These are phyloP conservation scores for Taiozyma sp. DNA, from an alignment of 1,139 yeast genomes.

Conservation along the genomic window DNA sequence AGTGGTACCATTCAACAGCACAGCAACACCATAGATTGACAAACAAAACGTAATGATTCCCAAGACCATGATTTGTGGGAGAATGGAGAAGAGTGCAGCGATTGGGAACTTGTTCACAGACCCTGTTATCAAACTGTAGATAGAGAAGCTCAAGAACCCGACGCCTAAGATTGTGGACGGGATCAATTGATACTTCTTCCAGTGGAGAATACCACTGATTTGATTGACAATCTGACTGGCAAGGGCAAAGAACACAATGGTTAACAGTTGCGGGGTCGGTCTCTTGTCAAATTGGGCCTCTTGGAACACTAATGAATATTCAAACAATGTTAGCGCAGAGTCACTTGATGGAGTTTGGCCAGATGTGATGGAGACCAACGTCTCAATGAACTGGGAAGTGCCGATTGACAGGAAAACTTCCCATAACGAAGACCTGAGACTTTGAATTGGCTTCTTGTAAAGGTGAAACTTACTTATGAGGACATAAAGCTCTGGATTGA, in stretches of 20 bases:
- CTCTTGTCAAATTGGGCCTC: conserved; percentile 50
- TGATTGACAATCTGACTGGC: conserved; percentile 54
- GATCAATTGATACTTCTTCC: conserved; percentile 49
- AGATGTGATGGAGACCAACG: conserved; percentile 55
- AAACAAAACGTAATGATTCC: conserved; percentile 44
- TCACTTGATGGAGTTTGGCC: conserved; percentile 59
- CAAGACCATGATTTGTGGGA: conserved; percentile 57
- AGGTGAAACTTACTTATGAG: not conserved
- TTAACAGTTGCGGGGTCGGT: conserved; percentile 50
- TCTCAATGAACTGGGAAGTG: conserved; percentile 62
- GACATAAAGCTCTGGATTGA: not conserved
- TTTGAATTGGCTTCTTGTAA: not conserved
- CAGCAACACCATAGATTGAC: conserved; percentile 46
- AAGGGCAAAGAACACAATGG: conserved; percentile 46
- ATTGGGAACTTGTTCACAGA: conserved; percentile 44
- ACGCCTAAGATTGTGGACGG: conserved; percentile 57
- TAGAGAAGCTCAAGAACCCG: conserved; percentile 42
- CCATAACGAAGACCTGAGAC: conserved; percentile 52
- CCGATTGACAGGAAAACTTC: conserved; percentile 58
- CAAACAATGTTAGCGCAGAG: conserved; percentile 67
- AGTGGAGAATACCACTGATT: conserved; percentile 47
- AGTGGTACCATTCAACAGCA: conserved; percentile 50
- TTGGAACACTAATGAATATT: conserved; percentile 68
- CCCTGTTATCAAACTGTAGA: conserved; percentile 33
- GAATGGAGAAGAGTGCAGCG: conserved; percentile 47